Evolutionary conservation across 768 basidiomycete species (phyloP).

Genomic region (Russula compacta): DNA sequence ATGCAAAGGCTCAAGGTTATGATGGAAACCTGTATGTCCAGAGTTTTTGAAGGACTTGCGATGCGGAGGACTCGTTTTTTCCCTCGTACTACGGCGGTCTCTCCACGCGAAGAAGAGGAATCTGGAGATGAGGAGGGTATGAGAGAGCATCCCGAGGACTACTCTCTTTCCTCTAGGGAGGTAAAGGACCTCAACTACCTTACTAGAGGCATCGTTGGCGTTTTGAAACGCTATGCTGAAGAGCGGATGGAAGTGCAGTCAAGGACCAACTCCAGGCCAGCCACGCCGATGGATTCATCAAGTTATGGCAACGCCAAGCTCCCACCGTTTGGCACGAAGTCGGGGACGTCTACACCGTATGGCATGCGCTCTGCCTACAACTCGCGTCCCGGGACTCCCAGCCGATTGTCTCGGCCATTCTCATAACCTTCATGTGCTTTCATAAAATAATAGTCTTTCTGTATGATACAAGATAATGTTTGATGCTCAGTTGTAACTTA

Average conservation of each 20-base stretch:
- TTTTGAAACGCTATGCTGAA: constrained; percentile 62
- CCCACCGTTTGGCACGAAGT: constrained; percentile 33
- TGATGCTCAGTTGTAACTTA: not conserved
- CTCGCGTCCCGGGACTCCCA: constrained; percentile 60
- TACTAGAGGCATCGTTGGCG: constrained; percentile 62
- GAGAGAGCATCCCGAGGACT: constrained; percentile 28
- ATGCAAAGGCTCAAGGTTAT: constrained; percentile 70
- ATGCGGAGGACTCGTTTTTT: constrained; percentile 34
- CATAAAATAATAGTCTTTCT: not conserved
- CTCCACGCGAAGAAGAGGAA: constrained; percentile 44
- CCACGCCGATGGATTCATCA: constrained; percentile 53
- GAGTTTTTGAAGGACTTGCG: constrained; percentile 81
- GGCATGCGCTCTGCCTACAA: constrained; percentile 33
- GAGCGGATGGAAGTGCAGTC: constrained; percentile 54
- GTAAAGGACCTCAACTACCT: constrained; percentile 66
- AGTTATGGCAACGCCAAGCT: constrained; percentile 31
- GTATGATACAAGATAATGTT: not conserved
- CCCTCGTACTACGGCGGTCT: constrained; percentile 26
- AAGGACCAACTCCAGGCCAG: constrained; percentile 52
- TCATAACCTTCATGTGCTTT: no score
- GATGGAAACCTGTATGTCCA: constrained; percentile 77
- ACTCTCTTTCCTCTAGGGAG: constrained; percentile 57
- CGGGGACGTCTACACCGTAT: constrained; percentile 51
- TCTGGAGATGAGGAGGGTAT: constrained; percentile 47
- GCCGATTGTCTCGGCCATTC: constrained; percentile 38